A percentile compares a stretch with the other conserved stretches of the same genome.
These are phyloP conservation scores for Porcisia deanei DNA, from an alignment of 208 protist genomes.

Conservation along the genomic window DNA sequence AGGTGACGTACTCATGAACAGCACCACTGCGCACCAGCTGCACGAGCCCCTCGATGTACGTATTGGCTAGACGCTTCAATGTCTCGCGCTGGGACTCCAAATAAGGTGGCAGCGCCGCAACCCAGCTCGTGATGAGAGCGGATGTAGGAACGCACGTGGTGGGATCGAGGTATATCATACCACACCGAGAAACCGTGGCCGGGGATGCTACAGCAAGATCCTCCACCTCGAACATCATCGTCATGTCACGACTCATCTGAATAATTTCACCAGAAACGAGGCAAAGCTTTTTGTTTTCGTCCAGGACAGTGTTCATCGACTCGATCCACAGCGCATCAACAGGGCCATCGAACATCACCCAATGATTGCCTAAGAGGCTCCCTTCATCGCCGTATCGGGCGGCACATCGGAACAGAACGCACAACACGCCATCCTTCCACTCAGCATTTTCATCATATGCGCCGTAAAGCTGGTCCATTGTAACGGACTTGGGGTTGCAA, in stretches of 20 bases:
- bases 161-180: constrained; percentile 99
- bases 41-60: constrained; percentile 84
- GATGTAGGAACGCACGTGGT: constrained; percentile 80
- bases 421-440: constrained; percentile 97
- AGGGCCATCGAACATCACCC: constrained; percentile 98
- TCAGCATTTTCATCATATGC: constrained; percentile 97
- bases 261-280: constrained; percentile 96
- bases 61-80: constrained; percentile 61
- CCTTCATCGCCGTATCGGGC: constrained; percentile 89
- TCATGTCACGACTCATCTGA: constrained; percentile 95
- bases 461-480: constrained; percentile 98
- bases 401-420: constrained; percentile 92
- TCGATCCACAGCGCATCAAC: constrained; percentile 97
- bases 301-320: constrained; percentile 96
- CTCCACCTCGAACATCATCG: constrained; percentile 98
- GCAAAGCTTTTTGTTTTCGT: constrained; percentile 97
- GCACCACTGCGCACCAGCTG: constrained; percentile 78
- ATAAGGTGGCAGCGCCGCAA: constrained; percentile 66
- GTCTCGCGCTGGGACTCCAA: constrained; percentile 72
- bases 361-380: constrained; percentile 91
- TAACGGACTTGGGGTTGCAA: constrained; percentile 98
- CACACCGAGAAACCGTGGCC: constrained; percentile 97
- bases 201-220: constrained; percentile 97
- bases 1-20: constrained; percentile 92
- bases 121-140: constrained; percentile 88